A percentile compares a stretch with the other conserved stretches of the same genome.
Evolutionary conservation across 495 filamentous ascomycete species (phyloP).

Genomic region (Cercophora sp.): DNA sequence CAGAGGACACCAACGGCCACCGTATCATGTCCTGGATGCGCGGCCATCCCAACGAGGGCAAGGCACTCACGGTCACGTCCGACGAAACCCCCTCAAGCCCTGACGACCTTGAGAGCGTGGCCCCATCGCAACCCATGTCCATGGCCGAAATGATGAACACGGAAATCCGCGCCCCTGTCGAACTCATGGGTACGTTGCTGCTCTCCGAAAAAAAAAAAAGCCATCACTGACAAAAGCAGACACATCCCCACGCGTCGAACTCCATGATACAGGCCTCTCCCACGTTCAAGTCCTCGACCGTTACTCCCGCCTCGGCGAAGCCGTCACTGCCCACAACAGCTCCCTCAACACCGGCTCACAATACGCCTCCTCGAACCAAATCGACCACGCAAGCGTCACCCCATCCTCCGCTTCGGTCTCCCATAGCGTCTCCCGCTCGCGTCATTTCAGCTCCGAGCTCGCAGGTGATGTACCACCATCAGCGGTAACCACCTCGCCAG

Average conservation of each 20-base stretch:
- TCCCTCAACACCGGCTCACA: conserved; percentile 18
- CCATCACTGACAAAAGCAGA: no score
- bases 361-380: conserved; percentile 15
- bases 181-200: conserved; percentile 40
- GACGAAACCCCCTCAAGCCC: conserved; percentile 31
- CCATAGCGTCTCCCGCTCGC: conserved; percentile 13
- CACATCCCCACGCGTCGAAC: conserved; percentile 31
- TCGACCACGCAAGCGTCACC: conserved; percentile 26
- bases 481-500: neutral
- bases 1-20: conserved; percentile 39
- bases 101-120: conserved; percentile 25
- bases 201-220: no score
- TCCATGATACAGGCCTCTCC: conserved; percentile 28
- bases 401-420: conserved; percentile 14
- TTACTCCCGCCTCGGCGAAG: conserved; percentile 24
- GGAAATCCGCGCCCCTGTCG: conserved; percentile 29
- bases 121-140: conserved; percentile 12
- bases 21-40: conserved; percentile 45
- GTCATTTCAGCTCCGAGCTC: neutral
- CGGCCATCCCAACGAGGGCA: conserved; percentile 29
- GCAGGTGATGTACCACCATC: neutral
- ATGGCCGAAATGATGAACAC: conserved; percentile 38
- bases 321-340: neutral
- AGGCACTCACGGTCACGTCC: conserved; percentile 40
- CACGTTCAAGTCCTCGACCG: conserved; percentile 23